Conservation (phyloP, 2,329 filamentous ascomycete species). For the Drechmeria coniospora region DNA sequence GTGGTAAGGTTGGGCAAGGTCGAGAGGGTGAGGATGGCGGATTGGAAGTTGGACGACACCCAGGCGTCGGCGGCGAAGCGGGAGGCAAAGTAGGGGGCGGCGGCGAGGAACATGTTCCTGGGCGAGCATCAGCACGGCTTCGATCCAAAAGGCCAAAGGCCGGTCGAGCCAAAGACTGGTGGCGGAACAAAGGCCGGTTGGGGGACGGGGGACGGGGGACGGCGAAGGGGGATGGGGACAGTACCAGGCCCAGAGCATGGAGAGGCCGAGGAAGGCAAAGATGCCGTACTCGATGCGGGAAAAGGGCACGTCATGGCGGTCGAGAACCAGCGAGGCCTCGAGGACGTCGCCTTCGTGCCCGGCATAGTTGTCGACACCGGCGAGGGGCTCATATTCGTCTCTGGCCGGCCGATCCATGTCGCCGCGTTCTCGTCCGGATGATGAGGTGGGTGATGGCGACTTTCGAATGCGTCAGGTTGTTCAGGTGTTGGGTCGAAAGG, state of each 20-base stretch:
- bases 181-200: too few species aligned
- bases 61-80: constrained; percentile 59
- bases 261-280: constrained; percentile 72
- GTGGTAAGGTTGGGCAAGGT: constrained; percentile 67
- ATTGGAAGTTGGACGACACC: constrained; percentile 73
- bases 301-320: constrained; percentile 36
- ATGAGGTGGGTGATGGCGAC: too few species aligned
- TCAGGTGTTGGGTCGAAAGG: too few species aligned
- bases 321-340: constrained; percentile 10
- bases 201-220: too few species aligned
- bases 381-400: constrained; percentile 19
- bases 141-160: too few species aligned
- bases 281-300: constrained; percentile 77
- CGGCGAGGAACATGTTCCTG: constrained; percentile 97
- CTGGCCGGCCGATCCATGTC: constrained; percentile 1
- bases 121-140: background rate
- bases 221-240: constrained; percentile 12
- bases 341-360: constrained; percentile 7
- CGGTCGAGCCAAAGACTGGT: too few species aligned
- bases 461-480: too few species aligned
- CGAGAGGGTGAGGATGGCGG: constrained; percentile 73
- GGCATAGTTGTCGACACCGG: constrained; percentile 11
- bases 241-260: constrained; percentile 97
- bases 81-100: constrained; percentile 78
- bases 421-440: too few species aligned